A percentile compares a stretch with the other conserved stretches of the same genome.
Evolutionary conservation across 1,284 basidiomycete species (phyloP).

Genomic region (Cryptococcus deneoformans): DNA sequence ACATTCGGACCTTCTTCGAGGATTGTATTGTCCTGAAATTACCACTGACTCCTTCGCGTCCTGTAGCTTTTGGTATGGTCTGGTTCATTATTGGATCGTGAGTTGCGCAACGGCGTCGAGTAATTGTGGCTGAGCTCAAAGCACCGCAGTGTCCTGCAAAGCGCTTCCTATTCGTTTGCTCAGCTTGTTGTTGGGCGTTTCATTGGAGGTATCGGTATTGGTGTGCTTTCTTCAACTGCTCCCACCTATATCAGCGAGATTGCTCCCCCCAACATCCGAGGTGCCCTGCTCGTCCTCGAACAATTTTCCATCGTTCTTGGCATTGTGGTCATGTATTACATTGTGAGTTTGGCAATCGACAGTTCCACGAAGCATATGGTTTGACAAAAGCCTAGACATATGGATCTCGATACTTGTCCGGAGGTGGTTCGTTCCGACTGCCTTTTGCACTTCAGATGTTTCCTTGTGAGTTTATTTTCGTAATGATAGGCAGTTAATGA

Average conservation of each 20-base stretch:
- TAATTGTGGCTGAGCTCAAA: background rate
- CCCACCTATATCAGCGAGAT: slow-evolving; percentile 48
- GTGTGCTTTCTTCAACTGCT: slow-evolving; percentile 36
- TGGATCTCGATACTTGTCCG: slow-evolving; percentile 16
- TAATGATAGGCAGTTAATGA: no score
- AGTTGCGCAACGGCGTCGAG: background rate
- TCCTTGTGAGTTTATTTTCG: slow-evolving; percentile 8
- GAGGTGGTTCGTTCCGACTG: slow-evolving; percentile 28
- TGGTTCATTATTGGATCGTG: no score
- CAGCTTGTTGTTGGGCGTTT: slow-evolving; percentile 32
- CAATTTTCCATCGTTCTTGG: slow-evolving; percentile 69
- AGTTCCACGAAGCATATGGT: background rate
- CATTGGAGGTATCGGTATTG: slow-evolving; percentile 32
- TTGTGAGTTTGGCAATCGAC: slow-evolving; percentile 10
- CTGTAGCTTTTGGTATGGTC: no score
- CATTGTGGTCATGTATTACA: slow-evolving; percentile 16
- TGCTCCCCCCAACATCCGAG: slow-evolving; percentile 56
- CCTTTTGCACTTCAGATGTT: slow-evolving; percentile 37
- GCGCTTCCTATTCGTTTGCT: slow-evolving; percentile 17
- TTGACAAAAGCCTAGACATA: slow-evolving; percentile 10
- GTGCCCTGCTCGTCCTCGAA: slow-evolving; percentile 71
- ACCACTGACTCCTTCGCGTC: no score
- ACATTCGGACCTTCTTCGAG: no score
- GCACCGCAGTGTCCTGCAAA: slow-evolving; percentile 28
- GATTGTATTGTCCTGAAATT: no score